Conservation (phyloP, 305 asterid species). For the Nicotiana rustica region DNA sequence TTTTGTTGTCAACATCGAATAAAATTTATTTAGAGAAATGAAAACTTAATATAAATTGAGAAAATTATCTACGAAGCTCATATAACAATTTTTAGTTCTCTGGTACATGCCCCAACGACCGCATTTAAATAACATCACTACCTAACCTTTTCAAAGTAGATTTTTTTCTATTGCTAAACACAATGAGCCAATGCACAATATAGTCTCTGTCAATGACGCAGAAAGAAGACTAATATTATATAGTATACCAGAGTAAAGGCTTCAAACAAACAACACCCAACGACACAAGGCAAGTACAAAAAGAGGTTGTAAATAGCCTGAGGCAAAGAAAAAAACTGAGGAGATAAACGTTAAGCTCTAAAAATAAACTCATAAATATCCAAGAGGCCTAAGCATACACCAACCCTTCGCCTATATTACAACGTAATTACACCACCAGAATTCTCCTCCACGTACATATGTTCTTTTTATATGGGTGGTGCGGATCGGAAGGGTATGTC, state of each 20-base stretch:
- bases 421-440: background rate
- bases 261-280: slow-evolving; percentile 6
- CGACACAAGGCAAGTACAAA: too few relatives aligned
- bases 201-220: background rate
- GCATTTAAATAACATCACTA: too few relatives aligned
- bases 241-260: background rate
- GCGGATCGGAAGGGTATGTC: background rate
- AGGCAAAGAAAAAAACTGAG: background rate
- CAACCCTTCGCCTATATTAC: background rate
- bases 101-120: too few relatives aligned
- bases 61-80: too few relatives aligned
- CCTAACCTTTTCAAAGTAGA: too few relatives aligned
- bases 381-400: background rate
- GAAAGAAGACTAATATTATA: background rate
- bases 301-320: too few relatives aligned
- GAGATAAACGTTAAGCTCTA: background rate
- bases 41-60: too few relatives aligned
- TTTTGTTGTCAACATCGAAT: background rate
- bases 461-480: background rate
- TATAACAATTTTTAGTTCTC: too few relatives aligned
- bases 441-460: background rate
- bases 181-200: background rate
- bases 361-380: background rate
- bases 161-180: too few relatives aligned
- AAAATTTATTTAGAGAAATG: background rate